Conservation (phyloP, 2,329 filamentous ascomycete species). For the Hortaea werneckii region DNA sequence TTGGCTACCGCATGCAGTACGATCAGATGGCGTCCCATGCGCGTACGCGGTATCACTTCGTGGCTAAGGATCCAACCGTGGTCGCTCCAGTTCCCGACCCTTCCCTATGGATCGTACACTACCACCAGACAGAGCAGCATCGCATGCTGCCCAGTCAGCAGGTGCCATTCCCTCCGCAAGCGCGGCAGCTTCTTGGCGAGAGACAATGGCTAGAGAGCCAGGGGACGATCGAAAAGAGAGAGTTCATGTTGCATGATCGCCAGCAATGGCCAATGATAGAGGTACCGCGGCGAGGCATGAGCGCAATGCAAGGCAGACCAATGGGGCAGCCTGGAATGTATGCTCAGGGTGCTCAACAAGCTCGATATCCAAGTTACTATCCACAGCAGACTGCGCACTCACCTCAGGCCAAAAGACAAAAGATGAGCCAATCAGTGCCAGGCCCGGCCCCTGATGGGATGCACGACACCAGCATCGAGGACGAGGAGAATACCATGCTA, state of each 20-base stretch:
- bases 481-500: constrained; percentile 78
- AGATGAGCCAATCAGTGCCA: constrained; percentile 27
- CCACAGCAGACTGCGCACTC: constrained; percentile 23
- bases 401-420: constrained; percentile 37
- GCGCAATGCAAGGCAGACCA: constrained; percentile 19
- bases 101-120: constrained; percentile 84
- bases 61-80: constrained; percentile 61
- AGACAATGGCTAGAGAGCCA: constrained; percentile 55
- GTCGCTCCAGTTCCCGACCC: constrained; percentile 65
- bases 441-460: constrained; percentile 33
- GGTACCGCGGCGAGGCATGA: constrained; percentile 41
- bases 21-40: constrained; percentile 68
- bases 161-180: constrained; percentile 51
- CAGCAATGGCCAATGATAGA: constrained; percentile 81
- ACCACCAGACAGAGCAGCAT: constrained; percentile 63
- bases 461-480: constrained; percentile 52
- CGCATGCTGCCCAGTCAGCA: constrained; percentile 61
- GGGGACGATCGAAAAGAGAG: constrained; percentile 76
- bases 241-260: constrained; percentile 88
- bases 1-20: constrained; percentile 58
- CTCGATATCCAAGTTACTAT: not conserved
- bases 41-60: constrained; percentile 75
- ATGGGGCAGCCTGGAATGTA: constrained; percentile 8
- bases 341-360: not conserved
- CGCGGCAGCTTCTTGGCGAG: constrained; percentile 51